These are phyloP conservation scores for Cantharellus cinnabarinus DNA, from an alignment of 768 basidiomycete species.

Conservation along the genomic window DNA sequence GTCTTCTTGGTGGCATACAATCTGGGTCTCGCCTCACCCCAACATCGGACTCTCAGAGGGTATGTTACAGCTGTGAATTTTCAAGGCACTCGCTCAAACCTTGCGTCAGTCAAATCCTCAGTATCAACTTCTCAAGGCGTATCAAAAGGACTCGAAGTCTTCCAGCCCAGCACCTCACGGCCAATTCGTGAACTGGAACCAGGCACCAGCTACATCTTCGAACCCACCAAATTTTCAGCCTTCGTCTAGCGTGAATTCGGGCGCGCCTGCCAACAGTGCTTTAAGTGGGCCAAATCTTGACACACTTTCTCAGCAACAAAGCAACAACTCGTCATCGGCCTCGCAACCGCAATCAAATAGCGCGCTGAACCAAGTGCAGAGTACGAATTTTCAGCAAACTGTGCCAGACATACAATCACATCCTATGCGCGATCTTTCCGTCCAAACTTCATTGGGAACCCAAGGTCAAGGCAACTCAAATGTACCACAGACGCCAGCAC, in stretches of 20 bases:
- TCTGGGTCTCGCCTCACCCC: conserved; percentile 34
- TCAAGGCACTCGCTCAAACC: background rate
- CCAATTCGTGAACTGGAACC: too few species aligned
- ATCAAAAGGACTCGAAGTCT: conserved; percentile 1
- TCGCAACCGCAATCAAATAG: conserved; percentile 4
- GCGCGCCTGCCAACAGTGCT: too few species aligned
- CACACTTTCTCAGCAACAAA: too few species aligned
- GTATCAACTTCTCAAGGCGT: background rate
- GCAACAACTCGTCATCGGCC: background rate
- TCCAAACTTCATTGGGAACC: too few species aligned
- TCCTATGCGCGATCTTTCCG: too few species aligned
- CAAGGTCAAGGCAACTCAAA: conserved; percentile 4
- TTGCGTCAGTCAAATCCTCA: background rate
- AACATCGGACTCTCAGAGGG: conserved; percentile 25
- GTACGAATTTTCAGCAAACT: conserved; percentile 11
- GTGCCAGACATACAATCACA: too few species aligned
- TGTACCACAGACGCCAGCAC: conserved; percentile 67
- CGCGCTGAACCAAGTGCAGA: background rate
- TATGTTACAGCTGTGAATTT: conserved; percentile 12
- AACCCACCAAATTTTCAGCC: too few species aligned
- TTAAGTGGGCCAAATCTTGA: too few species aligned
- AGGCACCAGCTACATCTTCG: too few species aligned
- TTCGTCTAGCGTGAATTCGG: too few species aligned
- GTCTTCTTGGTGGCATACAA: conserved; percentile 10
- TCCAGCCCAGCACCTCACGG: background rate